Evolutionary conservation across 2,329 filamentous ascomycete genomes (phyloP).

Genomic region (Colletotrichum liriopes): DNA sequence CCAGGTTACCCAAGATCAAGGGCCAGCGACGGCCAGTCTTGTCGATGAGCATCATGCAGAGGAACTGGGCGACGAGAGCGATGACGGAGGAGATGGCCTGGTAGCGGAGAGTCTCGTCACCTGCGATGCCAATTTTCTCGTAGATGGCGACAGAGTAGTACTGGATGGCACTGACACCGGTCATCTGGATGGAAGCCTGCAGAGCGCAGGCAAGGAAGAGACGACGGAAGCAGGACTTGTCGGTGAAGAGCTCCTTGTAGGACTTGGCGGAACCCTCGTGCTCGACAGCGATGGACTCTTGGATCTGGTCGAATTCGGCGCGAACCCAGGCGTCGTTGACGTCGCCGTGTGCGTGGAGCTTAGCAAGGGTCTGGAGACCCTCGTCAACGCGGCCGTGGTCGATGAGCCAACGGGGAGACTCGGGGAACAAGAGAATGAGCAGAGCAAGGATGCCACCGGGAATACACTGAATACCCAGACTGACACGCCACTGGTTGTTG

Average conservation of each 20-base stretch:
- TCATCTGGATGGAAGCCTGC: constrained; percentile 42
- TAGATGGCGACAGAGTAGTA: constrained; percentile 82
- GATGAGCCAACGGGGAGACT: constrained; percentile 83
- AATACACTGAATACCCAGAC: constrained; percentile 78
- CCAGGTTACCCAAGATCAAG: constrained; percentile 80
- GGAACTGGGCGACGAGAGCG: constrained; percentile 77
- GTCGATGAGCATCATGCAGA: constrained; percentile 80
- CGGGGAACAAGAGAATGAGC: constrained; percentile 80
- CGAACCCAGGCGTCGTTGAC: constrained; percentile 77
- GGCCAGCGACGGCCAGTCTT: constrained; percentile 79
- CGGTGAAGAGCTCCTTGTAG: constrained; percentile 77
- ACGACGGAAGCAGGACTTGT: constrained; percentile 76
- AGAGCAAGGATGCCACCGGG: constrained; percentile 76
- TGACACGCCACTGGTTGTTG: constrained; percentile 55
- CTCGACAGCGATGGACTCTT: constrained; percentile 75
- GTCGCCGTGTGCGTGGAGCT: constrained; percentile 79
- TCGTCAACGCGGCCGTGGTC: constrained; percentile 77
- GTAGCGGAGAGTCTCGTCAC: constrained; percentile 78
- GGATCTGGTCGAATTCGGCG: constrained; percentile 81
- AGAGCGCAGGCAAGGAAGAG: constrained; percentile 77
- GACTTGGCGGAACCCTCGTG: constrained; percentile 80
- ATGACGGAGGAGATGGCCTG: constrained; percentile 83
- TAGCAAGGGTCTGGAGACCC: constrained; percentile 77
- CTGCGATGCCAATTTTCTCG: constrained; percentile 77
- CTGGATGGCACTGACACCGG: constrained; percentile 71